Evolutionary conservation across 140 eudicot genomes (phyloP), one percentile per base, ranked within the genome.

Genomic region (Flaveria floridana): DNA sequence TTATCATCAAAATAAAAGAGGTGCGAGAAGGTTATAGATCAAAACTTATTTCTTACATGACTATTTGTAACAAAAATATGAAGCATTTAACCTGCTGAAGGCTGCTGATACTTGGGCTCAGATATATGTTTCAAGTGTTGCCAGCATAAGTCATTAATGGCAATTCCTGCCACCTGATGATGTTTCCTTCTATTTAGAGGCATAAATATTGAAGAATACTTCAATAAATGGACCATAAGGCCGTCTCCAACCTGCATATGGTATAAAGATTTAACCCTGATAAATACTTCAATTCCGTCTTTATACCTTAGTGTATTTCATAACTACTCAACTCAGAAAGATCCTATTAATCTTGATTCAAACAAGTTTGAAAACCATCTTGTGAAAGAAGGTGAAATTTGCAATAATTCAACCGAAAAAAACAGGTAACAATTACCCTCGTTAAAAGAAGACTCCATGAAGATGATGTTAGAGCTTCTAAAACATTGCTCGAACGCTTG

Each of bases 131-230:
- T 75, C 2, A 78, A 53, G 25, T 51, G 59, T 42, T 56, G 62
- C 69, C 42, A 44, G 79, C 84, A 82, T 72, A 79, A 73, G 23
- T 79, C 74, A 61, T 73, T 81, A 67, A 87, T 84, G 66, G 89
- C 86, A 77, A 58, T 80, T 64, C 99, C 99, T 20, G 96, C 63
- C 47, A 88, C 96, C 77, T 94, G 97, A 73, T 84, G 87, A 68
- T 83, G 80, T 65, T 78, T 86, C 65, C 73, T 84, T 50, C 48
- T 70, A 68, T 85, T 85, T 63, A 94, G 81, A 11, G 95, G 90
- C 76, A 93, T 46, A 80, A 90, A 94, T 77, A 94, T 77, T 67
- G 87, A 86, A 48, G 86, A 74, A 64, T 84, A 39, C 71, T 51
- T 79, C 58, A 94, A 77, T 59, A 94, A 70, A 84, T 94, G 73